These are phyloP conservation scores for Tolypocladium tropicale DNA, from an alignment of 2,329 filamentous ascomycete genomes.

Conservation along the genomic window DNA sequence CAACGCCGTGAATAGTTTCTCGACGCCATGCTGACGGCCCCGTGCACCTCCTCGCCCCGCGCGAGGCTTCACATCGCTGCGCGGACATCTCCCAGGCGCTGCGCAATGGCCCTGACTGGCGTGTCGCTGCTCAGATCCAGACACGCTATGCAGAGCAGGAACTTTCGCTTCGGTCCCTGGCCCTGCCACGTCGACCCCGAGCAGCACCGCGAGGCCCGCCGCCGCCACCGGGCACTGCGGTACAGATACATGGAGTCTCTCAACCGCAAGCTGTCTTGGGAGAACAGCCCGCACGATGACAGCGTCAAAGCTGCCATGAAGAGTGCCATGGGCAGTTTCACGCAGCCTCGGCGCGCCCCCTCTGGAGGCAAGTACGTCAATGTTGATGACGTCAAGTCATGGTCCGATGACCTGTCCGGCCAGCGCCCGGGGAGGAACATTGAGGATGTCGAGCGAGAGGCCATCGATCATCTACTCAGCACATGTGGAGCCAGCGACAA, in stretches of 20 bases:
- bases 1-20: background rate
- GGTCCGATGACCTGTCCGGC: slow-evolving; percentile 25
- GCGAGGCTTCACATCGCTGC: background rate
- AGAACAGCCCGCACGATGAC: slow-evolving; percentile 24
- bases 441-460: slow-evolving; percentile 33
- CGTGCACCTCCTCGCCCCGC: background rate
- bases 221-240: slow-evolving; percentile 30
- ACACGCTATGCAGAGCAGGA: slow-evolving; percentile 19
- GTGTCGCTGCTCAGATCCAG: background rate
- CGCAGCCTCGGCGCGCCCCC: slow-evolving; percentile 23
- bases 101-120: background rate
- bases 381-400: slow-evolving; percentile 22
- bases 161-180: slow-evolving; percentile 40
- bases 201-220: slow-evolving; percentile 30
- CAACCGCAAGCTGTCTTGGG: slow-evolving; percentile 34
- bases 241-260: slow-evolving; percentile 36
- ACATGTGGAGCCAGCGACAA: slow-evolving; percentile 11
- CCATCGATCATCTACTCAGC: slow-evolving; percentile 32
- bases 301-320: slow-evolving; percentile 27
- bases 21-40: slow-evolving; percentile 1
- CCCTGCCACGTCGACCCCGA: slow-evolving; percentile 30
- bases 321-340: slow-evolving; percentile 25
- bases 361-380: slow-evolving; percentile 22
- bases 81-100: background rate
- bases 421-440: slow-evolving; percentile 29